phyloP scores from a whole-genome alignment of 345 rosid species.

The Populus nigra region DNA sequence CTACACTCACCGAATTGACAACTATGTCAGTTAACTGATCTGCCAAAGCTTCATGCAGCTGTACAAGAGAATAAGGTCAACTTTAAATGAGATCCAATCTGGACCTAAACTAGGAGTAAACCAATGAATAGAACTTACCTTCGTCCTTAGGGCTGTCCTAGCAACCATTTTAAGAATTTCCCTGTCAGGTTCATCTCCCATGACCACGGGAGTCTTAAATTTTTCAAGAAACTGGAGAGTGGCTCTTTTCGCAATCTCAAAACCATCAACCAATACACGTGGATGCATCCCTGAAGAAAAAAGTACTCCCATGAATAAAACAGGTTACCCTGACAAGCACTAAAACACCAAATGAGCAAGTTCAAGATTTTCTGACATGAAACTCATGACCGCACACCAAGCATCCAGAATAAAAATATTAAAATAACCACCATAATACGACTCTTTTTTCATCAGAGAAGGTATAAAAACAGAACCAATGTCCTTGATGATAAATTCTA shows the following conservation, averaged over 20 bases:
- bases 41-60: conserved; percentile 87
- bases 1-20: conserved; percentile 65
- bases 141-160: conserved; percentile 86
- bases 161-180: conserved; percentile 97
- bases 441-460: not conserved
- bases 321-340: not conserved
- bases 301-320: not conserved
- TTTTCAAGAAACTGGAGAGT: conserved; percentile 88
- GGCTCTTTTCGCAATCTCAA: conserved; percentile 93
- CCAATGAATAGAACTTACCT: conserved; percentile 43
- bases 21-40: conserved; percentile 93
- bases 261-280: conserved; percentile 96
- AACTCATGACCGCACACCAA: not conserved
- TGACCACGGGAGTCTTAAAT: conserved; percentile 91
- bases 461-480: not conserved
- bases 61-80: conserved; percentile 27
- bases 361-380: not conserved
- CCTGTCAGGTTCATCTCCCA: conserved; percentile 91
- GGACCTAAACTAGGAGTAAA: not conserved
- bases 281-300: conserved; percentile 86
- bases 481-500: not conserved
- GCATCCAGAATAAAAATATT: not conserved
- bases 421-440: not conserved
- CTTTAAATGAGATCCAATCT: not conserved
- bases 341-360: not conserved